Conservation (phyloP, 371 early-diverging fungal genomes). For the Mucor racemosus region DNA sequence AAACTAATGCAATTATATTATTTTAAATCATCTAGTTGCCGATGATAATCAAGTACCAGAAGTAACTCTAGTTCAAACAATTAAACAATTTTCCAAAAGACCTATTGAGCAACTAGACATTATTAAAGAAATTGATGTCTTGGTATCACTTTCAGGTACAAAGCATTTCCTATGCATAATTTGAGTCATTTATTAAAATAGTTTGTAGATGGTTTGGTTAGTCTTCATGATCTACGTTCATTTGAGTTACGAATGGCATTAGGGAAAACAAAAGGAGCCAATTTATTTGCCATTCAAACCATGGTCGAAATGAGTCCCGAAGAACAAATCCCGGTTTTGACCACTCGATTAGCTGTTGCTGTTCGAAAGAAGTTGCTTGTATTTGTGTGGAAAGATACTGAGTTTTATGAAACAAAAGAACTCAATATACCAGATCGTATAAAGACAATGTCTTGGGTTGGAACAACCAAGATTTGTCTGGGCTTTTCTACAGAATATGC, state of each 20-base stretch:
- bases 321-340: conserved; percentile 71
- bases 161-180: neutral
- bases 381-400: conserved; percentile 81
- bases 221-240: conserved; percentile 76
- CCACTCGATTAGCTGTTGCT: conserved; percentile 80
- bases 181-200: neutral
- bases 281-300: conserved; percentile 75
- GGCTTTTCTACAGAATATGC: conserved; percentile 72
- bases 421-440: conserved; percentile 68
- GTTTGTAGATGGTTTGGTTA: conserved; percentile 67
- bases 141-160: conserved; percentile 73
- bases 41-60: conserved; percentile 56
- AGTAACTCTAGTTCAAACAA: conserved; percentile 66
- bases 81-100: conserved; percentile 72
- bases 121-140: conserved; percentile 77
- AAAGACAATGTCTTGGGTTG: conserved; percentile 74
- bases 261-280: conserved; percentile 75
- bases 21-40: conserved; percentile 37
- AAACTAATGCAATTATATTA: neutral
- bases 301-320: conserved; percentile 65
- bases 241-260: conserved; percentile 71
- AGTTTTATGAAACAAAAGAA: conserved; percentile 71
- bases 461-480: conserved; percentile 66
- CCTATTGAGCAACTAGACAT: conserved; percentile 79
- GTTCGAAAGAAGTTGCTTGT: conserved; percentile 71